Conservation (phyloP, 306 rosid species). For the Corylus americana region DNA sequence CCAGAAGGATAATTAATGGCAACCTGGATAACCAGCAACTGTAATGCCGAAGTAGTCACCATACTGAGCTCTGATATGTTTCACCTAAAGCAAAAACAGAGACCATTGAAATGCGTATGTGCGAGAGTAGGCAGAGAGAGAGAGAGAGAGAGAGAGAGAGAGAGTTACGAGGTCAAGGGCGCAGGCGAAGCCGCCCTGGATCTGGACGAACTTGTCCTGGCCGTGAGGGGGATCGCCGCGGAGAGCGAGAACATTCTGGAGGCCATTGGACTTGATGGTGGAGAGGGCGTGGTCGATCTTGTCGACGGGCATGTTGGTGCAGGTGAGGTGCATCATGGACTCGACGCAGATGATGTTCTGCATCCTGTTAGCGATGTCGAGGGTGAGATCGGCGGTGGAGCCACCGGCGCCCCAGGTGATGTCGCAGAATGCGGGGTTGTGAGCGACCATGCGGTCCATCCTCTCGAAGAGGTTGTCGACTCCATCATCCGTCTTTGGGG, state of each 20-base stretch:
- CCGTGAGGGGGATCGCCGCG: conserved; percentile 99
- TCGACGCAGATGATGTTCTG: conserved; percentile 93
- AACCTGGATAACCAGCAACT: conserved; percentile 98
- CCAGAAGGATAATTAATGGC: conserved; percentile 10
- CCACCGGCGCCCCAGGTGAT: conserved; percentile 99
- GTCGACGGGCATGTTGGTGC: conserved; percentile 96
- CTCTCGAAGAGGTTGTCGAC: conserved; percentile 90
- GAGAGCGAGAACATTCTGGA: conserved; percentile 95
- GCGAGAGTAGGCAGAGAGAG: background rate
- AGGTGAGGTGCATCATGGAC: conserved; percentile 96
- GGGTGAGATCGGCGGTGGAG: conserved; percentile 84
- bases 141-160: background rate
- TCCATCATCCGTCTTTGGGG: conserved; percentile 93
- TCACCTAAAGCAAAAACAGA: conserved; percentile 51
- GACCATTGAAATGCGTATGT: background rate
- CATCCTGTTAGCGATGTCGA: conserved; percentile 88
- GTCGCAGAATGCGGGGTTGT: conserved; percentile 87
- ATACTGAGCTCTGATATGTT: conserved; percentile 68
- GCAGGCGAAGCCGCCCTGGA: conserved; percentile 90
- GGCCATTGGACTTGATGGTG: conserved; percentile 82
- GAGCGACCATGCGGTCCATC: conserved; percentile 97
- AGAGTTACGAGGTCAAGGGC: conserved; percentile 75
- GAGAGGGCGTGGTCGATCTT: conserved; percentile 88
- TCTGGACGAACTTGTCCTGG: conserved; percentile 90
- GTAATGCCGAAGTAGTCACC: conserved; percentile 96